Evolutionary conservation across 2,329 filamentous ascomycete species (phyloP), one percentile per base, ranked within the genome.

Genomic region (Clonostachys solani): DNA sequence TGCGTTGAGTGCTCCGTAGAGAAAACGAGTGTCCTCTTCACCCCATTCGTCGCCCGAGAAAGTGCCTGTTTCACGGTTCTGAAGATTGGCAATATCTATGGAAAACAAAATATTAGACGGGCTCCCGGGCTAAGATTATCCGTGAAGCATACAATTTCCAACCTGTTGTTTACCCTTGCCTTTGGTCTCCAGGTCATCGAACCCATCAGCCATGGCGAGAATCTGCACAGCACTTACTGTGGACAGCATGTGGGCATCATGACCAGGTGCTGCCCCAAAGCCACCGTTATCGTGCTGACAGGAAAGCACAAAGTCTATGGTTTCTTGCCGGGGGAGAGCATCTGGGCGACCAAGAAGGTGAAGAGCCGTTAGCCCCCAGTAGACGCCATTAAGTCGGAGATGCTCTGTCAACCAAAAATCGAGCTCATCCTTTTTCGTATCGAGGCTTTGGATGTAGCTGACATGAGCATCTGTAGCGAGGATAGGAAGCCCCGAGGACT

Each of bases 341-440:
- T 95, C 83, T 2, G 92, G 89, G 47, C 80, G 85, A 43, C 84
- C 81, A 49, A 99, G 82, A 29, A 97, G 78, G 72, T 96, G 87
- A 38, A 97, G 79, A 7, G 92, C 87, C 7, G 86, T 94, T 48
- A 99, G 71, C 13, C 94, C 94, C 94, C 94, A 99, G 69, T 99
- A 99, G 43, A 99, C 81, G 41, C 94, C 94, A 64, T 94, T 96
- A 49, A 99, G 80, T 51, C 94, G 90, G 55, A 99, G 78, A 65
- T 99, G 94, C 69, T 99, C 92, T 13, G 94, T 99, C 63, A 97
- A 77, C 87, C 92, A 96, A 73, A 97, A 99, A 67, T 96, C 91
- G 58, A 96, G 84, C 69, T 96, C 89, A 75, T 97, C 91, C 72
- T 88, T 91, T 63, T 87, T 86, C 55, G 86, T 91, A 68, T 99